A percentile compares a stretch with the other conserved stretches of the same genome.
Evolutionary conservation across 2,329 filamentous ascomycete species (phyloP).

Genomic region (Aspergillus jensenii): DNA sequence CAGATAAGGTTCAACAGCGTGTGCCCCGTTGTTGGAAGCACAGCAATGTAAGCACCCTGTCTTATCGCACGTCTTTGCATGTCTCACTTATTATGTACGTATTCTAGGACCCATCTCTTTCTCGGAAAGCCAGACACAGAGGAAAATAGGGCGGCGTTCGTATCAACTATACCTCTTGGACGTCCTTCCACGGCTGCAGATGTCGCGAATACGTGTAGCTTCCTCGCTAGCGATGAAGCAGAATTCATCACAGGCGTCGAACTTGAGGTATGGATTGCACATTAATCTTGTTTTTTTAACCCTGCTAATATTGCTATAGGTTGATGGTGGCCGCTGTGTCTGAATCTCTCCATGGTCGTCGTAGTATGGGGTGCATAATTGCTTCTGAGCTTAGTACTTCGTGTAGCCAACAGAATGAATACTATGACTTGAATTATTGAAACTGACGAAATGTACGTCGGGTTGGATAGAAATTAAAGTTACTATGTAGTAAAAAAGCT

Average conservation of each 20-base stretch:
- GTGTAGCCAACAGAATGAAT: neutral
- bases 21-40: constrained; percentile 25
- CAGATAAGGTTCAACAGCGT: constrained; percentile 27
- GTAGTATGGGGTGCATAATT: neutral
- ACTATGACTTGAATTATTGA: neutral
- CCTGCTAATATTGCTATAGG: constrained; percentile 5
- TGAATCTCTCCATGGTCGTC: neutral
- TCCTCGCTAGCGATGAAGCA: constrained; percentile 67
- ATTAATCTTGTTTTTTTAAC: neutral
- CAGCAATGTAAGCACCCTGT: constrained; percentile 18
- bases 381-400: neutral
- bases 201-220: constrained; percentile 66
- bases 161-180: constrained; percentile 38
- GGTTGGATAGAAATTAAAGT: neutral
- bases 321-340: constrained; percentile 23
- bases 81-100: neutral
- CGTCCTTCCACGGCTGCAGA: constrained; percentile 48
- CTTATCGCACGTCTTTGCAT: no score
- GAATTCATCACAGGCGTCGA: constrained; percentile 68
- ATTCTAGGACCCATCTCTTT: constrained; percentile 57
- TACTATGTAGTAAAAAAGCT: neutral
- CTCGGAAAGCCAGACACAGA: constrained; percentile 40
- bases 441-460: neutral
- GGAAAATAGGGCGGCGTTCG: constrained; percentile 39
- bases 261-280: constrained; percentile 50